Percentiles rank a stretch among this genome's conserved stretches.
Conservation (phyloP, 1,139 yeast genomes). For the Suhomyces bribrorum region DNA sequence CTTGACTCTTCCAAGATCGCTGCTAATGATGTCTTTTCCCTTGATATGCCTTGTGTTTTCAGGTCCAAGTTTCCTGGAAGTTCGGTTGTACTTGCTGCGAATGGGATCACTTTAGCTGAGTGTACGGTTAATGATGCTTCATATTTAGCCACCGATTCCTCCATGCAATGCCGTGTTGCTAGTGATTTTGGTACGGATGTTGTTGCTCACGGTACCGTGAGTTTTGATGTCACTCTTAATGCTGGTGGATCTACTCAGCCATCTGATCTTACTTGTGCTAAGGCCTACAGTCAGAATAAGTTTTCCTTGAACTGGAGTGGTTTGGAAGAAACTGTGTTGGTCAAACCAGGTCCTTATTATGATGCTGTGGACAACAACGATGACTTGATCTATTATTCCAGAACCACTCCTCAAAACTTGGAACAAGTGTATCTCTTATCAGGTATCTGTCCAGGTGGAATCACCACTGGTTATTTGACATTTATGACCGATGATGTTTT, state of each 20-base stretch:
- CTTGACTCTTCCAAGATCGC: conserved; percentile 7
- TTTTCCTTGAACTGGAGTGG: conserved; percentile 18
- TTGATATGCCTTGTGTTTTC: conserved; percentile 22
- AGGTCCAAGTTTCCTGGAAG: conserved; percentile 18
- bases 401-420: conserved; percentile 19
- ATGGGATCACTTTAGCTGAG: conserved; percentile 13
- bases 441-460: conserved; percentile 20
- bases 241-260: conserved; percentile 22
- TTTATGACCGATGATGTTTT: conserved; percentile 16
- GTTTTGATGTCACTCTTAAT: conserved; percentile 23
- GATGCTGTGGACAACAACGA: conserved; percentile 11
- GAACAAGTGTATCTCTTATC: conserved; percentile 20
- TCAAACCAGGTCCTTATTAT: conserved; percentile 10
- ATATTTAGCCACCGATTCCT: conserved; percentile 10
- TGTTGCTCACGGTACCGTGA: conserved; percentile 16
- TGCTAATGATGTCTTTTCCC: conserved; percentile 4
- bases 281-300: neutral
- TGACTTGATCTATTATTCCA: conserved; percentile 18
- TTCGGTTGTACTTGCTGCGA: conserved; percentile 13
- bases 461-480: conserved; percentile 15
- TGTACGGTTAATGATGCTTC: conserved; percentile 19
- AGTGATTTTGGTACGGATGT: conserved; percentile 4
- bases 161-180: conserved; percentile 16
- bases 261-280: conserved; percentile 15
- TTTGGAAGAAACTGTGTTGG: conserved; percentile 12